Evolutionary conservation across 169 alveolate genomes (phyloP).

Genomic region (Babesia divergens): DNA sequence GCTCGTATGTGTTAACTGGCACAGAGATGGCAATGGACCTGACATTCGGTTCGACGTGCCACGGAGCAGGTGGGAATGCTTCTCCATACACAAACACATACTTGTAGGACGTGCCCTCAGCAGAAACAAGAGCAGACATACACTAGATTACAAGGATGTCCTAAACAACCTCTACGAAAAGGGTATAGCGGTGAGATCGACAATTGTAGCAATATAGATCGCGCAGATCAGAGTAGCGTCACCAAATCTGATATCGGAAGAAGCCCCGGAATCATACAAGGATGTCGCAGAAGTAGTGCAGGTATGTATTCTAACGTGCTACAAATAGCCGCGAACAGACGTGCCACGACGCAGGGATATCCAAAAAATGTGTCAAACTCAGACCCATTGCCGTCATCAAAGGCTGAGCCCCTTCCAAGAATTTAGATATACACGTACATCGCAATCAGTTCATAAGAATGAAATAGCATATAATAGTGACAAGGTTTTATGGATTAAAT

Average conservation of each 20-base stretch:
- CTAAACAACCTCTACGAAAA: constrained; percentile 67
- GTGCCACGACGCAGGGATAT: constrained; percentile 87
- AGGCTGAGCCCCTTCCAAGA: no score
- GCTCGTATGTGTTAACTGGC: constrained; percentile 85
- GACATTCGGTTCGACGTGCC: constrained; percentile 86
- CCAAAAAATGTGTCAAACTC: constrained; percentile 79
- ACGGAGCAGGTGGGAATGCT: constrained; percentile 82
- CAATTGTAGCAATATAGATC: not conserved
- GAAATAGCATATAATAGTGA: no score
- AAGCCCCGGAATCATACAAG: constrained; percentile 88
- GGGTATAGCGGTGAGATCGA: constrained; percentile 50
- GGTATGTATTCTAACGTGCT: not conserved
- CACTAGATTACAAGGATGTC: constrained; percentile 75
- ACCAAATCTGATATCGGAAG: constrained; percentile 86
- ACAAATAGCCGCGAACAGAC: constrained; percentile 14
- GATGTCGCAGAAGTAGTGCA: constrained; percentile 82
- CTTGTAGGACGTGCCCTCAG: constrained; percentile 68
- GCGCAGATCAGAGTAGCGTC: constrained; percentile 83
- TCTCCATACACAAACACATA: not conserved
- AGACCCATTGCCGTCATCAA: constrained; percentile 87
- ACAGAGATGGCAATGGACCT: constrained; percentile 80
- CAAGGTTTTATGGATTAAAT: no score
- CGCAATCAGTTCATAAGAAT: no score
- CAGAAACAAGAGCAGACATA: constrained; percentile 77
- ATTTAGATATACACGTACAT: no score